Evolutionary conservation across 2,329 filamentous ascomycete species (phyloP).

Genomic region (Pseudogymnoascus sp.): DNA sequence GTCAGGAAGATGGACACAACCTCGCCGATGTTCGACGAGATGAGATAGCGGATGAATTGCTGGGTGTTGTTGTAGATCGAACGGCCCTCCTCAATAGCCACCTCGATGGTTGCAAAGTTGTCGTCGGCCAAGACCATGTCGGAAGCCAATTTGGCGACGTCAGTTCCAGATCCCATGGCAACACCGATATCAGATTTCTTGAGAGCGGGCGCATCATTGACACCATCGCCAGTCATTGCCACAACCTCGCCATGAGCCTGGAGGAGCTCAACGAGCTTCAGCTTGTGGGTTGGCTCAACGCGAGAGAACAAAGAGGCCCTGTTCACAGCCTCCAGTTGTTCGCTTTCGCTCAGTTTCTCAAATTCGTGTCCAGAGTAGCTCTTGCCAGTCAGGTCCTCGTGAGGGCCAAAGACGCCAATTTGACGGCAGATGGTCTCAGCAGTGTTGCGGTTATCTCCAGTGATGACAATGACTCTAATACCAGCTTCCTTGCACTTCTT

Average conservation of each 20-base stretch:
- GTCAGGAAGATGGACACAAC: slow-evolving; percentile 98
- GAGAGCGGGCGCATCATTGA: slow-evolving; percentile 93
- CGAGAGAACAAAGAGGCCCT: slow-evolving; percentile 88
- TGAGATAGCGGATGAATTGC: slow-evolving; percentile 98
- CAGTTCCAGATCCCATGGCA: slow-evolving; percentile 95
- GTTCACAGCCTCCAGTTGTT: slow-evolving; percentile 78
- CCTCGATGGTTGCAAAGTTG: slow-evolving; percentile 96
- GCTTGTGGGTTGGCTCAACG: slow-evolving; percentile 93
- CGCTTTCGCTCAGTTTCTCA: slow-evolving; percentile 67
- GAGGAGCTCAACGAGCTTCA: slow-evolving; percentile 91
- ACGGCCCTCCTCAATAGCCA: slow-evolving; percentile 91
- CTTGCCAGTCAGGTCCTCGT: slow-evolving; percentile 81
- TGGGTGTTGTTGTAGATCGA: slow-evolving; percentile 99
- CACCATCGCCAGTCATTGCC: slow-evolving; percentile 97
- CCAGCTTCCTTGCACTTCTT: slow-evolving; percentile 84
- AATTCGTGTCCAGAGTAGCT: slow-evolving; percentile 95
- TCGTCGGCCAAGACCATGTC: slow-evolving; percentile 99
- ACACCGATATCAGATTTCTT: slow-evolving; percentile 99
- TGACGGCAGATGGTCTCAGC: slow-evolving; percentile 96
- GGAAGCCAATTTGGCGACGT: slow-evolving; percentile 90
- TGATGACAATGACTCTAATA: slow-evolving; percentile 96
- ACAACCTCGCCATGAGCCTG: slow-evolving; percentile 91
- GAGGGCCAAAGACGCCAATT: slow-evolving; percentile 80
- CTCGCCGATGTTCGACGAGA: slow-evolving; percentile 98
- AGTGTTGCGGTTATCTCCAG: slow-evolving; percentile 94